These are phyloP conservation scores for Salix udensis DNA, from an alignment of 345 rosid genomes.

Conservation along the genomic window DNA sequence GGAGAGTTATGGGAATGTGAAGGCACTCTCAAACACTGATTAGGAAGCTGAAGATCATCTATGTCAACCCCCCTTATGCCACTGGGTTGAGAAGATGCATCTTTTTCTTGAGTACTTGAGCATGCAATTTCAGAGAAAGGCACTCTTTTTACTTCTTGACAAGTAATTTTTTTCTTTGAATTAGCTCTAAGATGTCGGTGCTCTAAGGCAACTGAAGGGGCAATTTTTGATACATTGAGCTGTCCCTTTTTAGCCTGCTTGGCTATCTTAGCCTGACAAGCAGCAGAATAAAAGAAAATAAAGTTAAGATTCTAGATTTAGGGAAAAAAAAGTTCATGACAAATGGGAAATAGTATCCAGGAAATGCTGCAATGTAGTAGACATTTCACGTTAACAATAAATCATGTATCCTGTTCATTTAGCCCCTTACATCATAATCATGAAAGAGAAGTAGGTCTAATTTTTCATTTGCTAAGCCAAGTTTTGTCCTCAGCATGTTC, in stretches of 20 bases:
- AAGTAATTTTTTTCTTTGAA: constrained; percentile 10
- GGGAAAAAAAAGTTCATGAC: neutral
- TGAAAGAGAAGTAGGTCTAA: neutral
- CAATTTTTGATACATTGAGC: constrained; percentile 37
- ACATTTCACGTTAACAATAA: neutral
- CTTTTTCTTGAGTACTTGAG: constrained; percentile 19
- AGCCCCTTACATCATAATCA: neutral
- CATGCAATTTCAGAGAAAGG: constrained; percentile 6
- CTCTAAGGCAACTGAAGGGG: constrained; percentile 31
- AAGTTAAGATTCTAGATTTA: neutral
- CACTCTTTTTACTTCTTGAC: constrained; percentile 16
- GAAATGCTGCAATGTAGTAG: constrained; percentile 3
- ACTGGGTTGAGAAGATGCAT: constrained; percentile 16
- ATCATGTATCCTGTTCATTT: neutral
- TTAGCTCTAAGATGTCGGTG: constrained; percentile 21
- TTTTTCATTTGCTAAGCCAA: neutral
- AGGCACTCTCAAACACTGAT: constrained; percentile 20
- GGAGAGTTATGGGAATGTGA: constrained; percentile 21
- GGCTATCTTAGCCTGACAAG: constrained; percentile 44
- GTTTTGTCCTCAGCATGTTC: neutral
- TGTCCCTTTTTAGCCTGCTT: constrained; percentile 43
- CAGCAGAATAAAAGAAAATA: constrained; percentile 7
- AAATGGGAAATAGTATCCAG: neutral
- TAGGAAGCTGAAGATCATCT: constrained; percentile 14
- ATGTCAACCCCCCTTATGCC: constrained; percentile 6